Evolutionary conservation across 2,329 filamentous ascomycete species (phyloP), one percentile per base, ranked within the genome.

Genomic region (Aureobasidium lini): DNA sequence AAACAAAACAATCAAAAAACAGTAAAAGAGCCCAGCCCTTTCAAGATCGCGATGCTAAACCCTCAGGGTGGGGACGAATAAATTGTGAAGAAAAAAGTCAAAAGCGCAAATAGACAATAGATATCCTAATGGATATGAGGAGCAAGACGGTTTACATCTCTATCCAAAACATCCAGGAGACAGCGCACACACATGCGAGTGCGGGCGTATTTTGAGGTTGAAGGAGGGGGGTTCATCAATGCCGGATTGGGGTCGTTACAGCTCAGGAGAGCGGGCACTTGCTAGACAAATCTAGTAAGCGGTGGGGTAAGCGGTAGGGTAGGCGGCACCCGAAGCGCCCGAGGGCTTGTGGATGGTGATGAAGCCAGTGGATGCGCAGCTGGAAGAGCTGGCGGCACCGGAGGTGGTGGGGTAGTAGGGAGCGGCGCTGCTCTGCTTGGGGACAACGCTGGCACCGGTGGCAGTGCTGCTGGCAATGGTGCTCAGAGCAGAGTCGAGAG

Each of bases 341-440:
- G 52, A 57, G 44, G 64, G 61, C 62, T 63, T 66, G 65, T 63
- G 62, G 52, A 66, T 62, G 58, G 67, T 69, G 56, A 69, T 54
- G 65, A 69, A 69, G 59, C 67, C 67, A 39, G 66, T 66, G 64
- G 62, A 65, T 28, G 61, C 42, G 62, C 64, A 64, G 36, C 50
- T 60, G 37, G 44, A 58, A 47, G 46, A 54, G 42, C 61, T 49
- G 34, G 57, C 48, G 47, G 56, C 50, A 54, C 47, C 61, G 44
- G 40, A 59, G 18, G 49, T 47, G 31, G 63, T 68, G 16, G 66
- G 66, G 65, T 69, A 69, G 64, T 64, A 69, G 36, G 62, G 62
- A 34, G 60, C 57, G 29, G 60, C 50, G 57, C 60, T 61, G 46
- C 60, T 62, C 52, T 60, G 60, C 37, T 44, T 57, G 34, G 62